phyloP scores from a whole-genome alignment of 345 rosid species.

The Balakata baccata region DNA sequence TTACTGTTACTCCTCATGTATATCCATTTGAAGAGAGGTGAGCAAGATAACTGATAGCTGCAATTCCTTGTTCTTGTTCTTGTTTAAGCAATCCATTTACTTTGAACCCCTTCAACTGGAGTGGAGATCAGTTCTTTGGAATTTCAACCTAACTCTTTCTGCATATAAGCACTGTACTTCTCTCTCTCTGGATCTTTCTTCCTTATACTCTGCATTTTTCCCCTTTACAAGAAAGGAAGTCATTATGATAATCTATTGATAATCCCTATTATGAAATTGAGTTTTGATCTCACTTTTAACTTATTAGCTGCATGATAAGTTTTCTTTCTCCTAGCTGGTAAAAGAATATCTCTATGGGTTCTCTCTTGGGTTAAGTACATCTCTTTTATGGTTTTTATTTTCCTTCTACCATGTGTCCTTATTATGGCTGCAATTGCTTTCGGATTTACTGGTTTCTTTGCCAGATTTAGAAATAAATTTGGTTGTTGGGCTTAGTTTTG shows the following conservation, averaged over 20 bases:
- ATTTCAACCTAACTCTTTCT: background rate
- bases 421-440: background rate
- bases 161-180: background rate
- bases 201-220: background rate
- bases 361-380: background rate
- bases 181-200: background rate
- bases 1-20: conserved; percentile 77
- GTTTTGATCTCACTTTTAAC: background rate
- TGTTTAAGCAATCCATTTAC: background rate
- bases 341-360: too few species aligned
- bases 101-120: background rate
- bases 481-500: background rate
- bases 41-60: conserved; percentile 1
- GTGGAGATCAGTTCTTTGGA: background rate
- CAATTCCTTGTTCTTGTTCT: background rate
- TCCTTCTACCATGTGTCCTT: background rate
- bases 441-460: background rate
- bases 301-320: background rate
- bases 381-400: background rate
- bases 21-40: conserved; percentile 98
- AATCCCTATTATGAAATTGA: background rate
- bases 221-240: background rate
- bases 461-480: background rate
- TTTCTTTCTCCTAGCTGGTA: background rate
- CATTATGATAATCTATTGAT: background rate